Evolutionary conservation across 2,329 filamentous ascomycete genomes (phyloP).

Genomic region (Xylariaceae sp.): DNA sequence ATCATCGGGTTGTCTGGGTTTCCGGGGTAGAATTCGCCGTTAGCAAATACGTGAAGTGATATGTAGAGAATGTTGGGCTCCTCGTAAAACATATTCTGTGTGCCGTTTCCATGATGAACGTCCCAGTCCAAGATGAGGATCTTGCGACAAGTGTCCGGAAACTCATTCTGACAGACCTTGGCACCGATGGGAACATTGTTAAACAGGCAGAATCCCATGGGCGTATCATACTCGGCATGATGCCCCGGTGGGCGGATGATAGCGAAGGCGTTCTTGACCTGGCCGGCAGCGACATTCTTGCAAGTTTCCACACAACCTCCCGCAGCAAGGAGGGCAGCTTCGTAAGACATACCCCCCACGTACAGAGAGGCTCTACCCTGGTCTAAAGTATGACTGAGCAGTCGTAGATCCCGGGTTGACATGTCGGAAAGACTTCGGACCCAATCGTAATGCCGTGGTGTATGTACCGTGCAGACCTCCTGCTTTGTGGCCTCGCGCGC

Average conservation of each 20-base stretch:
- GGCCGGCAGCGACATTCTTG: slow-evolving; percentile 80
- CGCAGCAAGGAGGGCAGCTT: slow-evolving; percentile 80
- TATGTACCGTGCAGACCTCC: slow-evolving; percentile 82
- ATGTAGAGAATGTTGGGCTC: slow-evolving; percentile 96
- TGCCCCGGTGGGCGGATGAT: slow-evolving; percentile 95
- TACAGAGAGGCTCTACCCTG: slow-evolving; percentile 76
- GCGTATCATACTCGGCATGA: slow-evolving; percentile 82
- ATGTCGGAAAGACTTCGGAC: slow-evolving; percentile 62
- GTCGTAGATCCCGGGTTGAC: slow-evolving; percentile 66
- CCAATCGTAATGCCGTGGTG: slow-evolving; percentile 76
- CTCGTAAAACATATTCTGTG: slow-evolving; percentile 94
- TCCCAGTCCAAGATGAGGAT: slow-evolving; percentile 94
- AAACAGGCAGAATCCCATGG: slow-evolving; percentile 96
- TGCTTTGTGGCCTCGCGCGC: slow-evolving; percentile 75
- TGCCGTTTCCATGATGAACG: slow-evolving; percentile 82
- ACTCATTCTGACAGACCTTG: slow-evolving; percentile 82
- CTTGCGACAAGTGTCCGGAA: slow-evolving; percentile 80
- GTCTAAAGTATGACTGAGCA: slow-evolving; percentile 64
- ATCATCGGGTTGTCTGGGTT: slow-evolving; percentile 58
- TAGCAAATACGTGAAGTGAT: slow-evolving; percentile 85
- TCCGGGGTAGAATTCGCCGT: slow-evolving; percentile 84
- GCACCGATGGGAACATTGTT: slow-evolving; percentile 96
- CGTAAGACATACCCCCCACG: slow-evolving; percentile 79
- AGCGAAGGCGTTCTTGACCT: slow-evolving; percentile 92
- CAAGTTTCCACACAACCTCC: slow-evolving; percentile 96